Evolutionary conservation across 2,329 filamentous ascomycete species (phyloP).

Genomic region (Xylariaceae sp.): DNA sequence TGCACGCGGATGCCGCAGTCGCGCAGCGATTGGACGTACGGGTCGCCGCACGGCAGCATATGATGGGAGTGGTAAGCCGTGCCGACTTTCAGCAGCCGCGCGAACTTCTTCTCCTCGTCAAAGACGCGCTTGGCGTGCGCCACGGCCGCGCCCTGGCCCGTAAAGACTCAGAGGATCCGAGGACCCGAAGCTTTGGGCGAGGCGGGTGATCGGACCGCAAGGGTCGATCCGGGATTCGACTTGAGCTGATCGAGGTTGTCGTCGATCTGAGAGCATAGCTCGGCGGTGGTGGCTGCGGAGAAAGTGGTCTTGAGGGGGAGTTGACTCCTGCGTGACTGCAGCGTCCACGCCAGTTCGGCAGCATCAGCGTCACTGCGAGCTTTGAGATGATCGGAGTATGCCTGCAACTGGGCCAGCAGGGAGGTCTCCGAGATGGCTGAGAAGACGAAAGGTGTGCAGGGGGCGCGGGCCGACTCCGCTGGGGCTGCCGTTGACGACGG

Average conservation of each 20-base stretch:
- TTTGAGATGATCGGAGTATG: neutral
- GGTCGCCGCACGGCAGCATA: neutral
- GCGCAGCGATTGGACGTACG: neutral
- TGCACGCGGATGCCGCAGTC: no score
- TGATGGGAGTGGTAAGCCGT: conserved; percentile 2
- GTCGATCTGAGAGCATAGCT: no score
- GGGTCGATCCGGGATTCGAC: no score
- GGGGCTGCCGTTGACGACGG: neutral
- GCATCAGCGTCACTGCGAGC: neutral
- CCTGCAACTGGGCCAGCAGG: neutral
- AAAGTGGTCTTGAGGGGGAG: neutral
- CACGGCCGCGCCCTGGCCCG: conserved; percentile 22
- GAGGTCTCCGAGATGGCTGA: neutral
- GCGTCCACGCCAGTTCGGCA: neutral
- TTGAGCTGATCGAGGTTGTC: no score
- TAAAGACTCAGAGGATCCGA: conserved; percentile 19
- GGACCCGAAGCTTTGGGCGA: no score
- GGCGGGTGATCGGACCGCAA: neutral
- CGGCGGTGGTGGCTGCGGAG: neutral
- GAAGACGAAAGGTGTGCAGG: neutral
- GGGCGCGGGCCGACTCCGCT: neutral
- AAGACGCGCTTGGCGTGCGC: neutral
- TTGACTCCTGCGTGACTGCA: neutral
- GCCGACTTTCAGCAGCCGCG: neutral
- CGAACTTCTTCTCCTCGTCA: neutral